A percentile compares a stretch with the other conserved stretches of the same genome.
These are phyloP conservation scores for Cladosporium sp. DNA, from an alignment of 2,329 filamentous ascomycete genomes.

Conservation along the genomic window DNA sequence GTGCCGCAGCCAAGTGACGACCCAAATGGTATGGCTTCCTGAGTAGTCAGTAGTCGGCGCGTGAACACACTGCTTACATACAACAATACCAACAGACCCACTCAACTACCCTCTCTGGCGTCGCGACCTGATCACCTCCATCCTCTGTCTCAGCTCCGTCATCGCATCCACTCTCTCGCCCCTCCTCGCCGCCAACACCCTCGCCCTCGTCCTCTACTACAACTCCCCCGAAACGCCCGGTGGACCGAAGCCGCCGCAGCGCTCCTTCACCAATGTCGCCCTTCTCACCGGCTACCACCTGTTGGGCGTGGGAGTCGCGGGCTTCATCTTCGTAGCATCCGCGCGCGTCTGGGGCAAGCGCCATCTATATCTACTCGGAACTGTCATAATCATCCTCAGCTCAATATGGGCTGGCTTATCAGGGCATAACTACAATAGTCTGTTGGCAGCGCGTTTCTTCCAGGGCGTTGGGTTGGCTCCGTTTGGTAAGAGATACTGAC, in stretches of 20 bases:
- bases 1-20: slow-evolving; percentile 90
- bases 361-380: slow-evolving; percentile 80
- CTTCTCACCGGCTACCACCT: slow-evolving; percentile 86
- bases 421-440: slow-evolving; percentile 66
- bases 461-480: slow-evolving; percentile 86
- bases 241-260: slow-evolving; percentile 26
- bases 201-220: slow-evolving; percentile 73
- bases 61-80: neutral
- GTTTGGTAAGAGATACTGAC: slow-evolving; percentile 49
- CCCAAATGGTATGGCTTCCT: slow-evolving; percentile 71
- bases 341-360: slow-evolving; percentile 91
- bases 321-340: slow-evolving; percentile 82
- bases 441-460: slow-evolving; percentile 77
- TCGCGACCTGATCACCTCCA: slow-evolving; percentile 76
- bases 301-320: slow-evolving; percentile 77
- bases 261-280: slow-evolving; percentile 73
- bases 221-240: slow-evolving; percentile 20
- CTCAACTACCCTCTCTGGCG: slow-evolving; percentile 85
- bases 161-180: slow-evolving; percentile 83
- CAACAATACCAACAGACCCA: slow-evolving; percentile 12
- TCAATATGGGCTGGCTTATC: slow-evolving; percentile 77
- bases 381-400: slow-evolving; percentile 70
- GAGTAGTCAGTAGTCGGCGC: slow-evolving; percentile 28
- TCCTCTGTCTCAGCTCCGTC: slow-evolving; percentile 78
- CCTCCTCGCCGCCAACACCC: slow-evolving; percentile 83